These are phyloP conservation scores for Lyophyllum atratum DNA, from an alignment of 768 basidiomycete species.

Conservation along the genomic window DNA sequence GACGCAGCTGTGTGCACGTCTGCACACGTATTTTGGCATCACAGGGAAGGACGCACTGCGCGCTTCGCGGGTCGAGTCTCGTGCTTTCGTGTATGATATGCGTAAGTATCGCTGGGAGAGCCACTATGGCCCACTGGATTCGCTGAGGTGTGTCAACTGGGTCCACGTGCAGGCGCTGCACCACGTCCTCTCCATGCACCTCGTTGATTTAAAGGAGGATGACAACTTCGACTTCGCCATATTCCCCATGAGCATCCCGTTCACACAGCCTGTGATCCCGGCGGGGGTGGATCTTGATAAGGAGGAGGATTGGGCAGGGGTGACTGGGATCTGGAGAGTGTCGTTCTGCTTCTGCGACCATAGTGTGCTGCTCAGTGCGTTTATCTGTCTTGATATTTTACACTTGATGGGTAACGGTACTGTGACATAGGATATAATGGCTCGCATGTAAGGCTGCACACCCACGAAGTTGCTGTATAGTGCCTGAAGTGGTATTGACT, in stretches of 20 bases:
- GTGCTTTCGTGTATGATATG: constrained; percentile 64
- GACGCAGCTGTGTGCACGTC: constrained; percentile 44
- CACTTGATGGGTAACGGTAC: background rate
- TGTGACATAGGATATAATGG: constrained; percentile 42
- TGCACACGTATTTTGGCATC: constrained; percentile 62
- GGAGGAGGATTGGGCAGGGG: constrained; percentile 57
- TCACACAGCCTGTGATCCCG: constrained; percentile 52
- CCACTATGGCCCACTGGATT: constrained; percentile 58
- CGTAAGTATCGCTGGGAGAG: constrained; percentile 53
- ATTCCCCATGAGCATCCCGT: constrained; percentile 53
- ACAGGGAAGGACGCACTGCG: constrained; percentile 43
- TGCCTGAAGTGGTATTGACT: constrained; percentile 12
- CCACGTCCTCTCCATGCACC: constrained; percentile 55
- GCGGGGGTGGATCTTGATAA: constrained; percentile 34
- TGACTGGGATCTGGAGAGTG: constrained; percentile 60
- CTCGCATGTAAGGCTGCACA: constrained; percentile 25
- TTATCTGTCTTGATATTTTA: constrained; percentile 8
- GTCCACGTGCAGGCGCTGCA: constrained; percentile 55
- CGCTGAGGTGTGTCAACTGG: constrained; percentile 59
- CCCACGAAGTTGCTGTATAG: background rate
- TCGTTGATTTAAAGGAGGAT: constrained; percentile 41
- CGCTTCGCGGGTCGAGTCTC: constrained; percentile 37
- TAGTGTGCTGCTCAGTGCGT: constrained; percentile 62
- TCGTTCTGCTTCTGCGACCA: constrained; percentile 75
- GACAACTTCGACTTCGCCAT: constrained; percentile 34